A percentile compares a stretch with the other conserved stretches of the same genome.
Evolutionary conservation across 1,284 basidiomycete genomes (phyloP).

Genomic region (Moniliophthora roreri): DNA sequence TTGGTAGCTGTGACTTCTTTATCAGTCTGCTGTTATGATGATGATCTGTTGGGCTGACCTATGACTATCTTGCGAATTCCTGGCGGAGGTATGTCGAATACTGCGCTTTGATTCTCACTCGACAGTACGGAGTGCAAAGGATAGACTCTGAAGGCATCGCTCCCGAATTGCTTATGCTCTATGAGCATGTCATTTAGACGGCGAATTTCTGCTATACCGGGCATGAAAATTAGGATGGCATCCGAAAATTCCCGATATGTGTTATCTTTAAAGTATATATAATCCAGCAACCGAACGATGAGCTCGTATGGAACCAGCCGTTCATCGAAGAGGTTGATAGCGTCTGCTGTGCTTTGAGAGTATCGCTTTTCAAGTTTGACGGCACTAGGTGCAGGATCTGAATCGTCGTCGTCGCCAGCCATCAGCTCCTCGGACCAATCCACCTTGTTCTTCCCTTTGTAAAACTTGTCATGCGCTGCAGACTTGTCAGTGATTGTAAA

Average conservation of each 20-base stretch:
- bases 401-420: conserved; percentile 68
- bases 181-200: conserved; percentile 81
- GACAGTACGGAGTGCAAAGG: conserved; percentile 94
- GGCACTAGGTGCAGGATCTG: conserved; percentile 52
- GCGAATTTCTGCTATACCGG: conserved; percentile 91
- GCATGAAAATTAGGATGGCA: conserved; percentile 93
- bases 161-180: conserved; percentile 78
- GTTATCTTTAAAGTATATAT: conserved; percentile 76
- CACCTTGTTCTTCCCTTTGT: conserved; percentile 56
- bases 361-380: conserved; percentile 74
- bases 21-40: no score
- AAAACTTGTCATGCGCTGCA: conserved; percentile 62
- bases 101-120: conserved; percentile 86
- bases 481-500: conserved; percentile 3
- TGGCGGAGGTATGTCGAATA: conserved; percentile 83
- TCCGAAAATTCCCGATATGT: conserved; percentile 64
- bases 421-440: conserved; percentile 78
- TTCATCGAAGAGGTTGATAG: conserved; percentile 88
- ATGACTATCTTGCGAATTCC: conserved; percentile 92
- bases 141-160: conserved; percentile 73
- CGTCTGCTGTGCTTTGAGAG: conserved; percentile 70
- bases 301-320: conserved; percentile 89
- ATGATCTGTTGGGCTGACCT: no score
- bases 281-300: conserved; percentile 84
- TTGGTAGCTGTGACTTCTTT: no score